Evolutionary conservation across 73 alveolate genomes (phyloP).

Genomic region (Tetrahymena malaccensis): DNA sequence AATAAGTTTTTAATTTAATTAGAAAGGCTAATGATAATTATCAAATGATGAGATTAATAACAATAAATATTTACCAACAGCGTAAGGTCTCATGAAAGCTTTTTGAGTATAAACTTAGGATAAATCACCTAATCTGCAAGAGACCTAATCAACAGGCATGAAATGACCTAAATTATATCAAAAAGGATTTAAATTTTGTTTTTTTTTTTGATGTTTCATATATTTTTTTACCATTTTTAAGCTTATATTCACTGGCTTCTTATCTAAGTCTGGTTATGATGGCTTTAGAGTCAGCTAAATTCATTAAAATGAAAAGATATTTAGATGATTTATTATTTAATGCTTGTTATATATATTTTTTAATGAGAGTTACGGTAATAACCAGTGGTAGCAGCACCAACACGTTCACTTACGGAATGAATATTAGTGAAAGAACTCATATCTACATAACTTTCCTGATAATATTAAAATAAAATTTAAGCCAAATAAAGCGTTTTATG

Average conservation of each 20-base stretch:
- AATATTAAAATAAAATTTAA: conserved; percentile 30
- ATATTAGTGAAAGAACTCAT: conserved; percentile 85
- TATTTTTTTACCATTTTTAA: conserved; percentile 59
- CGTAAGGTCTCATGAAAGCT: conserved; percentile 80
- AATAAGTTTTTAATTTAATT: neutral
- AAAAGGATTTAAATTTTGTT: neutral
- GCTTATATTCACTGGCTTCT: conserved; percentile 78
- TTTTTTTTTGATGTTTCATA: neutral
- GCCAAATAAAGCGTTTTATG: neutral
- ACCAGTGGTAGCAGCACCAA: conserved; percentile 90
- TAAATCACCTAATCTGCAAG: conserved; percentile 76
- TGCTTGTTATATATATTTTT: neutral
- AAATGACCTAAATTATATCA: conserved; percentile 29
- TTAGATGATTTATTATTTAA: neutral
- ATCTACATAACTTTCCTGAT: conserved; percentile 87
- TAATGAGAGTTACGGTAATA: neutral
- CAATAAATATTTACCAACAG: conserved; percentile 26
- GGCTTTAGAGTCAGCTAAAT: conserved; percentile 71
- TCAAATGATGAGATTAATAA: neutral
- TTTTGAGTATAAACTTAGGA: conserved; percentile 78
- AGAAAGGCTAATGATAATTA: neutral
- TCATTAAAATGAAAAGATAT: neutral
- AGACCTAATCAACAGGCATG: conserved; percentile 87
- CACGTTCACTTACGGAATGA: conserved; percentile 68
- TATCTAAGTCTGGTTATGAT: conserved; percentile 77